These are phyloP conservation scores for Cyanidioschyzon merolae DNA, from an alignment of 23 red algal genomes.

Conservation along the genomic window DNA sequence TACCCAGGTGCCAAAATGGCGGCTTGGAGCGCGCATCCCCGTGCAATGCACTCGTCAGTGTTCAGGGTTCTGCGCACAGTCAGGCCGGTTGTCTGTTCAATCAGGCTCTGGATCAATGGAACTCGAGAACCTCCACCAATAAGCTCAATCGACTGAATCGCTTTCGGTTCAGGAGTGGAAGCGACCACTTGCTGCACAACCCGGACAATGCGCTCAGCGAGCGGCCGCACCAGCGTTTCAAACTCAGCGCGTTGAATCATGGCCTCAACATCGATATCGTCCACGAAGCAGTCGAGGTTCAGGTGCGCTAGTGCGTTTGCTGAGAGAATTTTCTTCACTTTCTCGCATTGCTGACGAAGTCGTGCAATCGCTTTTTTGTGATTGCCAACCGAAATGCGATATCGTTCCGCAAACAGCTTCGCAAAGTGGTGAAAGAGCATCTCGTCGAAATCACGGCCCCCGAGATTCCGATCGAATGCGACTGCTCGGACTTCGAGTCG, in stretches of 20 bases:
- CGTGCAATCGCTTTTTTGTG: conserved; percentile 45
- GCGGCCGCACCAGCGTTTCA: conserved; percentile 43
- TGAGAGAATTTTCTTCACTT: conserved; percentile 78
- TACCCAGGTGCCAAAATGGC: conserved; percentile 88
- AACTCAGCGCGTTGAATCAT: conserved; percentile 46
- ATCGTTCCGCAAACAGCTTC: conserved; percentile 47
- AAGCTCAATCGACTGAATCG: conserved; percentile 63
- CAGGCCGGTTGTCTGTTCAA: conserved; percentile 37
- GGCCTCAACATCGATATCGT: conserved; percentile 79
- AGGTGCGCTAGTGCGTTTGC: conserved; percentile 56
- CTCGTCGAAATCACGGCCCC: conserved; percentile 79
- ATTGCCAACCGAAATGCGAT: conserved; percentile 51
- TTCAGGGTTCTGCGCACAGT: conserved; percentile 64
- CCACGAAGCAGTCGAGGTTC: conserved; percentile 95
- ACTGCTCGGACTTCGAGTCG: conserved; percentile 51
- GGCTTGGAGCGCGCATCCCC: conserved; percentile 80
- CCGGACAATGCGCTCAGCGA: conserved; percentile 33
- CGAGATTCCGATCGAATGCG: conserved; percentile 58
- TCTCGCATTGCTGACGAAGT: conserved; percentile 65
- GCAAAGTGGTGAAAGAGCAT: conserved; percentile 66
- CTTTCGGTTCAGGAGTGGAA: conserved; percentile 21
- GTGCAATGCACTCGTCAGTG: conserved; percentile 71
- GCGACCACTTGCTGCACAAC: conserved; percentile 36
- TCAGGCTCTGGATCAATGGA: conserved; percentile 48
- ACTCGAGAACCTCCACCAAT: conserved; percentile 84